Evolutionary conservation across 495 filamentous ascomycete genomes (phyloP), one percentile per base, ranked within the genome.

Genomic region (Penicillium paxilli): DNA sequence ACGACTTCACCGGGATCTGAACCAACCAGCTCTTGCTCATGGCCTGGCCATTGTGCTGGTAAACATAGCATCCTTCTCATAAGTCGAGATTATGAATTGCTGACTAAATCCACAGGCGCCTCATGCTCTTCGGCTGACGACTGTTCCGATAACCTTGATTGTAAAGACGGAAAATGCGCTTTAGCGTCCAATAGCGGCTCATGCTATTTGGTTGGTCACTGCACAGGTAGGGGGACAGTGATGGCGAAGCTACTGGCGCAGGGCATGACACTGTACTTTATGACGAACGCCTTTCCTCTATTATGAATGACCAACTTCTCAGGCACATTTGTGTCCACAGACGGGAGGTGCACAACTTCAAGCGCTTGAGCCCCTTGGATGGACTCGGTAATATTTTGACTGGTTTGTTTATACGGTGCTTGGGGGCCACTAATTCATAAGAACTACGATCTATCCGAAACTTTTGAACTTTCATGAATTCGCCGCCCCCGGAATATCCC

Each of bases 41-140:
- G 60, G 64, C 5, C 49, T 26, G 60, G 58, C 16, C 58, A 67
- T 41, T 62, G 60, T 32, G 50, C 51, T 23, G 64, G 61, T 67
- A 55, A 37, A 28, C 12, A 22, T 4, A 7, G 35, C 11, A 5
- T 38, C n/a, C 14, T 38, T 37, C 7, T 38, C 16, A 7, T 16
- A 16, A n/a, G 14, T 7, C 5, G 16, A 8, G 16, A 3, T 9
- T 38, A 12, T 16, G 8, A 7, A 38, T 16, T 38, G 24, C 30
- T 47, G 37, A 40, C 30, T 22, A 51, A 23, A 6, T 21, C 7
- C 6, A 10, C 55, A 67, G 64, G 53, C 46, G 49, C 51, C 10
- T 47, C 62, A 23, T 67, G 61, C 46, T 67, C 58, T 28, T 51
- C 51, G 9, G 21, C 52, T 23, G 53, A 62, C 45, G 62, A 63